Evolutionary conservation across 1,284 basidiomycete species (phyloP).

Genomic region (Chalciporus sp.): DNA sequence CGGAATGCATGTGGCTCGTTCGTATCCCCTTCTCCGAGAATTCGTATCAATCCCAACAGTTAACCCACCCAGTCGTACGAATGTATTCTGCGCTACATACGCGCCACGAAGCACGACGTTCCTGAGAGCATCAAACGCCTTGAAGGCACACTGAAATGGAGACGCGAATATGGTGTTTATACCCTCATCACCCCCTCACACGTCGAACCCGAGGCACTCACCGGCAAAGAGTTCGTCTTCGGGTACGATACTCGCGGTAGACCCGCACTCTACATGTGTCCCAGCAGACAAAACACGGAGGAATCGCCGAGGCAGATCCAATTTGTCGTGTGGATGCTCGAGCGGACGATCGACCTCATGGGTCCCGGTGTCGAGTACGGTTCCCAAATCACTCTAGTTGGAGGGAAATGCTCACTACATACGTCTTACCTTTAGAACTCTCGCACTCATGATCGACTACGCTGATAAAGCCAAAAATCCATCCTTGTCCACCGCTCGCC

Average conservation of each 20-base stretch:
- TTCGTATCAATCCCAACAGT: not conserved
- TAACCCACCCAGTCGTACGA: conserved; percentile 54
- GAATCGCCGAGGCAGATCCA: conserved; percentile 75
- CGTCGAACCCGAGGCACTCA: conserved; percentile 74
- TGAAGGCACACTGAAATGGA: conserved; percentile 72
- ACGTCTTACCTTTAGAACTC: conserved; percentile 43
- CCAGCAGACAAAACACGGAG: conserved; percentile 84
- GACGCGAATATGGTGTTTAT: conserved; percentile 72
- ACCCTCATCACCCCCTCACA: conserved; percentile 55
- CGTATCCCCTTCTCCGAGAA: conserved; percentile 21
- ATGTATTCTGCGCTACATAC: conserved; percentile 69
- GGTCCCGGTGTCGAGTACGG: conserved; percentile 75
- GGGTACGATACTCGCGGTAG: conserved; percentile 73
- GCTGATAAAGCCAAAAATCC: conserved; percentile 81
- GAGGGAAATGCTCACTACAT: not conserved
- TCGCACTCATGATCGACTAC: conserved; percentile 82
- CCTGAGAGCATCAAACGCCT: conserved; percentile 59
- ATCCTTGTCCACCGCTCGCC: conserved; percentile 61
- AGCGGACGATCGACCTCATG: conserved; percentile 74
- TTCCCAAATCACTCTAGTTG: not conserved
- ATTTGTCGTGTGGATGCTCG: conserved; percentile 74
- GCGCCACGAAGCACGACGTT: conserved; percentile 71
- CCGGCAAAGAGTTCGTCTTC: conserved; percentile 74
- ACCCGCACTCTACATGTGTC: conserved; percentile 79
- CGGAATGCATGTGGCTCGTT: conserved; percentile 77